phyloP scores from a whole-genome alignment of 805 yeast genomes.

The Candida xiaguanensis region DNA sequence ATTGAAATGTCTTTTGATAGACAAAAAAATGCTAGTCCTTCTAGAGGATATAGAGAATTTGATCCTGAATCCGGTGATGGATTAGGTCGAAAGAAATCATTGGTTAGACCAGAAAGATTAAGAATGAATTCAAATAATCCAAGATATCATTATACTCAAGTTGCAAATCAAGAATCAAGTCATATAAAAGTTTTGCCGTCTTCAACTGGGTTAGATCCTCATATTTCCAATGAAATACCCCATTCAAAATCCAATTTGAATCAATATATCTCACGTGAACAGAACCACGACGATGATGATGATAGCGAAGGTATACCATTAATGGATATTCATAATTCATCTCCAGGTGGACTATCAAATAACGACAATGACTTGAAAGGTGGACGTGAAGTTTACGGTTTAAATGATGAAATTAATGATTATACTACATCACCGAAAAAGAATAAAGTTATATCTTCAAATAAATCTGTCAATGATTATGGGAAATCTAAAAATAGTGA shows the following conservation, averaged over 20 bases:
- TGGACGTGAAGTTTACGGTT: slow-evolving; percentile 54
- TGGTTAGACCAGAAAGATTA: slow-evolving; percentile 83
- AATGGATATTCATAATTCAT: slow-evolving; percentile 30
- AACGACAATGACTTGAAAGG: slow-evolving; percentile 12
- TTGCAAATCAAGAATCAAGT: slow-evolving; percentile 60
- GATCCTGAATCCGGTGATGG: slow-evolving; percentile 41
- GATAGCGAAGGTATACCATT: slow-evolving; percentile 42
- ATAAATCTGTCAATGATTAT: background rate
- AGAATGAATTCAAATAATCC: slow-evolving; percentile 65
- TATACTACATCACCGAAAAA: slow-evolving; percentile 18
- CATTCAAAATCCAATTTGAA: slow-evolving; percentile 8
- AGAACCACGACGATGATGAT: slow-evolving; percentile 7
- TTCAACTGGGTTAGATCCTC: slow-evolving; percentile 66
- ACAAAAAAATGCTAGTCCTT: slow-evolving; percentile 10
- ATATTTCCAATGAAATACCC: slow-evolving; percentile 13
- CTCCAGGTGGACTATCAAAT: slow-evolving; percentile 3
- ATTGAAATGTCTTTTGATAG: slow-evolving; percentile 5
- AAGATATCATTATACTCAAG: slow-evolving; percentile 72
- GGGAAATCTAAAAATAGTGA: slow-evolving; percentile 9
- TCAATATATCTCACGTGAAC: background rate
- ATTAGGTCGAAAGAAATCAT: slow-evolving; percentile 55
- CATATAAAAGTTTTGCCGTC: slow-evolving; percentile 66
- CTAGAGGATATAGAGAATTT: slow-evolving; percentile 31
- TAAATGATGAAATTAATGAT: slow-evolving; percentile 53
- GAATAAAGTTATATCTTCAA: slow-evolving; percentile 20